Evolutionary conservation across 1,139 yeast species (phyloP), one percentile per base, ranked within the genome.

Genomic region (Lizanozyma gosingica): DNA sequence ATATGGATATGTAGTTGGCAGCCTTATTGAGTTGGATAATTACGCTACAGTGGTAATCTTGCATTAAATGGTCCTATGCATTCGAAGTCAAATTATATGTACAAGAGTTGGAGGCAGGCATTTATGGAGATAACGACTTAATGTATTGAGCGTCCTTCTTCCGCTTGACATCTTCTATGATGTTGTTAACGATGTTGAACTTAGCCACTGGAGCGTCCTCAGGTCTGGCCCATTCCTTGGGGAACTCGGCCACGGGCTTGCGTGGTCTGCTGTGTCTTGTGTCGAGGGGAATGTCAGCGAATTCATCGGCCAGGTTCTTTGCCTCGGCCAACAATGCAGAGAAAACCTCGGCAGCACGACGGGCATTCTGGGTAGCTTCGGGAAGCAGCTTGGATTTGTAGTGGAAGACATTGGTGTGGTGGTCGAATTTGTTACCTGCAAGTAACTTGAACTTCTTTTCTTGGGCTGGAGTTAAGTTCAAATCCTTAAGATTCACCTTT

Each of bases 361-460:
- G 75, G 40, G 90, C 86, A 62, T 92, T 92, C 62, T 92, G 97
- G 1, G 94, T 77, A 37, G 95, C 82, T 51, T 86, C 86, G 9
- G 78, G 70, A 58, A 73, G 85, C 51, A 73, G 75, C 39, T 75
- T 78, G 33, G 78, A 64, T 18, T 85, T 71, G 60, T 88, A 76
- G 49, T 72, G 75, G 53, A 92, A 71, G 15, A 60, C 57, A 51
- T 83, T 80, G 2, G 73, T 72, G 35, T 64, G 65, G 48, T 73
- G 73, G 57, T 88, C 79, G 58, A 82, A 87, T 55, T 95, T 79
- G 39, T 80, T 72, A 16, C 90, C 95, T 1, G 95, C 79, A 50
- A 92, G 65, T 9, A 92, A 68, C 60, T 80, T 79, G 52, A 92
- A 77, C 57, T 90, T 90, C 57, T 83, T 95, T 37, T 68, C 58